Conservation (phyloP, 345 rosid genomes). For the Arabidopsis suecica region DNA sequence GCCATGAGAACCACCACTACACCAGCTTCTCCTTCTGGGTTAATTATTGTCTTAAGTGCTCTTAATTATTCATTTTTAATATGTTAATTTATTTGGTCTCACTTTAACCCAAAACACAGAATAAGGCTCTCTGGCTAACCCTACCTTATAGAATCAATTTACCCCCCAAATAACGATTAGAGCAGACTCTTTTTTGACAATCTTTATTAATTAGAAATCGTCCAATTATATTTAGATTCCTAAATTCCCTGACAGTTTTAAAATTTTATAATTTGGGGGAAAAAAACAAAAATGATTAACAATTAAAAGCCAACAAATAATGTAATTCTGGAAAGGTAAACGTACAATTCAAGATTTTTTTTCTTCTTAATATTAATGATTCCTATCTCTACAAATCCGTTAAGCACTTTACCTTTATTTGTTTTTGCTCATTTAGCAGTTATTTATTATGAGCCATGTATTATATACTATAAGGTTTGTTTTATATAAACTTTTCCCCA, state of each 20-base stretch:
- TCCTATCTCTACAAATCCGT: slow-evolving; percentile 23
- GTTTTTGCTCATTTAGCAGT: neutral
- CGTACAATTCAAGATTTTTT: neutral
- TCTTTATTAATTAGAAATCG: slow-evolving; percentile 8
- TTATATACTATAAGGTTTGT: neutral
- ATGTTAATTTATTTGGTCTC: slow-evolving; percentile 23
- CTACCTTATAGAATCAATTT: slow-evolving; percentile 23
- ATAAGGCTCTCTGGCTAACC: slow-evolving; percentile 32
- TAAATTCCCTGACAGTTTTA: slow-evolving; percentile 19
- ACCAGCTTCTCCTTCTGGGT: slow-evolving; percentile 33
- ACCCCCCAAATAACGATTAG: neutral
- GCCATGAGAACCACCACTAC: slow-evolving; percentile 39
- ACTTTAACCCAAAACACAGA: slow-evolving; percentile 44
- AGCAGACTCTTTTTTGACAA: neutral
- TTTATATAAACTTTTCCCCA: slow-evolving; percentile 36
- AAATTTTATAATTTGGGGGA: neutral
- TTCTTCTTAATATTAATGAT: neutral
- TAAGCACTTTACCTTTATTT: neutral
- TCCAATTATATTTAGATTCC: slow-evolving; percentile 26
- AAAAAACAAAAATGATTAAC: neutral
- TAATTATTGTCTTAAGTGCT: slow-evolving; percentile 38
- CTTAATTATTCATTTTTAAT: slow-evolving; percentile 38
- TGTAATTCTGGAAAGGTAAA: slow-evolving; percentile 8
- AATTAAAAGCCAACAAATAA: neutral
- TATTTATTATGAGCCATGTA: neutral